These are phyloP conservation scores for Colletotrichum musae DNA, from an alignment of 2,329 filamentous ascomycete species.

Conservation along the genomic window DNA sequence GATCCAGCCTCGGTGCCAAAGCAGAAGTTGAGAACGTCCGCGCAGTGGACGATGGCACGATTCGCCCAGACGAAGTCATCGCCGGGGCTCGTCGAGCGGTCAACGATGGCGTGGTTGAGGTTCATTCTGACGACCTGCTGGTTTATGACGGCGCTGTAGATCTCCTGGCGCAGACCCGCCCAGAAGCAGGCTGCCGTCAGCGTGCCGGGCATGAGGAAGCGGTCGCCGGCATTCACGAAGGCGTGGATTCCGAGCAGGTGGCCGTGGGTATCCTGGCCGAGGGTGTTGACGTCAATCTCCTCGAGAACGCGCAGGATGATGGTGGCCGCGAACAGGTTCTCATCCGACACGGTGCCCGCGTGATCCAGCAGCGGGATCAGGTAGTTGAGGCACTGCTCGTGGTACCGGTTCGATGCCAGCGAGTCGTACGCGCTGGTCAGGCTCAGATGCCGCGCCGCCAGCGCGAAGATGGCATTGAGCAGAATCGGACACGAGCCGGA, in stretches of 20 bases:
- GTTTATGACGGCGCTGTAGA: conserved; percentile 69
- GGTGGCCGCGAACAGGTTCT: conserved; percentile 68
- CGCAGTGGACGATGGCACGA: conserved; percentile 73
- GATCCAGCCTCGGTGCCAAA: conserved; percentile 59
- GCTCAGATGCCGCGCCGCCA: conserved; percentile 69
- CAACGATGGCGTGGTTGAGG: conserved; percentile 62
- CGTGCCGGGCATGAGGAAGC: conserved; percentile 48
- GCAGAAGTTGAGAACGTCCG: conserved; percentile 75
- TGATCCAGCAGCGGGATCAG: conserved; percentile 63
- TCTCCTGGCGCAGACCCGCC: conserved; percentile 72
- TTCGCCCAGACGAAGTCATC: conserved; percentile 73
- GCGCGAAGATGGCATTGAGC: conserved; percentile 70
- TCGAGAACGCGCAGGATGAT: conserved; percentile 71
- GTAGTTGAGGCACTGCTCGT: conserved; percentile 66
- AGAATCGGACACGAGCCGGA: conserved; percentile 66
- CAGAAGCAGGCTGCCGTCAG: conserved; percentile 70
- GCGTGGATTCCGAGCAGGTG: conserved; percentile 62
- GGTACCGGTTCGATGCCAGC: conserved; percentile 66
- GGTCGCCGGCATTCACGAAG: conserved; percentile 59
- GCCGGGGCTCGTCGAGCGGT: conserved; percentile 61
- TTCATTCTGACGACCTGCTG: conserved; percentile 64
- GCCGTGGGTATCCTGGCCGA: conserved; percentile 62
- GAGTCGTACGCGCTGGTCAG: conserved; percentile 62
- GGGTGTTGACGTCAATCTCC: conserved; percentile 61
- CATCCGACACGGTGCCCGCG: conserved; percentile 57